Evolutionary conservation across 805 yeast species (phyloP), one percentile per base, ranked within the genome.

Genomic region (Sporopachydermia quercuum): DNA sequence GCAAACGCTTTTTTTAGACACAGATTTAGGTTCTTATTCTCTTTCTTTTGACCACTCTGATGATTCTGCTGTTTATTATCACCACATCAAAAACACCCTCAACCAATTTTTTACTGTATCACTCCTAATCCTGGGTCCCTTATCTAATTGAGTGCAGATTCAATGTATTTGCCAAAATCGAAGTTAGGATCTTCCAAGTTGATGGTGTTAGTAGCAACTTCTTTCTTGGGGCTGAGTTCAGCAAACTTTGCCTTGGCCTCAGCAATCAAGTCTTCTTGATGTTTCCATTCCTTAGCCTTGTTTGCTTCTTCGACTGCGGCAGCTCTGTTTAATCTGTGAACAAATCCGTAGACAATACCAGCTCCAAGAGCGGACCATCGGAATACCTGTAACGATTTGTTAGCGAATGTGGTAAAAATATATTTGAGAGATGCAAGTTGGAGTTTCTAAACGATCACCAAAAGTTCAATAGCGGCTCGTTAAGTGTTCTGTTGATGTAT

Each of bases 211-310:
- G 56, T 47, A 37, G 57, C 47, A 16, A 58, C 54, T 27, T 55
- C 60, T 43, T 67, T 67, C 44, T 60, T 61, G 46, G 64, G 65
- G 53, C 71, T 62, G 54, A 75, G 63, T 61, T 74, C 79, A 50
- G 84, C 86, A 64, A 71, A 89, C 65, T 83, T 87, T 40, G 78
- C 80, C 68, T 83, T 86, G 50, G 97, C 98, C 62, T 85, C 80
- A 44, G 68, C 75, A 53, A 89, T 82, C 57, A 87, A 73, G 53
- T 78, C 76, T 60, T 74, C 72, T 61, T 83, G 74, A 48, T 72
- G 65, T 46, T 72, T 68, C 61, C 66, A 82, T 43, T 72, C 75
- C 35, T 64, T 65, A 40, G 65, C 64, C 52, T 75, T 82, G 40
- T 68, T 72, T 54, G 71, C 65, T 57, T 70, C 68, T 37, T 60